Conservation (phyloP, 2,329 filamentous ascomycete genomes). For the Trichoderma afroharzianum region DNA sequence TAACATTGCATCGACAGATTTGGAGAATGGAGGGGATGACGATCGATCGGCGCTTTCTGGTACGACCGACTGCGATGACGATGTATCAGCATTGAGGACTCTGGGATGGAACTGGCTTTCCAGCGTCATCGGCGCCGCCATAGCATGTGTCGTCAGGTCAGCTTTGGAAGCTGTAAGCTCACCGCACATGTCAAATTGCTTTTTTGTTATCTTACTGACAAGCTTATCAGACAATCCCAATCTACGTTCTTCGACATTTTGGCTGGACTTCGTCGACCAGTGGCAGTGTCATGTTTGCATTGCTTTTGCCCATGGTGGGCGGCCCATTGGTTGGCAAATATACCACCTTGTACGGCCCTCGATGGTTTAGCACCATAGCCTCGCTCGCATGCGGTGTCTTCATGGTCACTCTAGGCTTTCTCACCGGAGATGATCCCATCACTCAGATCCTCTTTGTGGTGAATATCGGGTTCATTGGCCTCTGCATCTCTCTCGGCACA, state of each 20-base stretch:
- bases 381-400: slow-evolving; percentile 14
- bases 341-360: slow-evolving; percentile 8
- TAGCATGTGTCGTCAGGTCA: slow-evolving; percentile 7
- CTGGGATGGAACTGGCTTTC: slow-evolving; percentile 16
- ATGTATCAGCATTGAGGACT: background rate
- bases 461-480: slow-evolving; percentile 2
- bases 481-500: slow-evolving; percentile 8
- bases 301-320: slow-evolving; percentile 11
- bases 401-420: slow-evolving; percentile 3
- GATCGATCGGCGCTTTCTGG: background rate
- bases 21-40: background rate
- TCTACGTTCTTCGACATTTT: slow-evolving; percentile 16
- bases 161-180: slow-evolving; percentile 14
- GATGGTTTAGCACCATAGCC: slow-evolving; percentile 13
- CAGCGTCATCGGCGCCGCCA: slow-evolving; percentile 4
- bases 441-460: slow-evolving; percentile 13
- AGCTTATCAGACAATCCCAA: background rate
- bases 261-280: slow-evolving; percentile 7
- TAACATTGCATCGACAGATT: background rate
- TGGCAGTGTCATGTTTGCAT: slow-evolving; percentile 11
- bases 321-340: slow-evolving; percentile 4
- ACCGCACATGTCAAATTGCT: background rate
- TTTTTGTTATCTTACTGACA: background rate
- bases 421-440: background rate
- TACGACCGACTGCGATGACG: background rate